These are phyloP conservation scores for Suzukiozyma palmioleophila DNA, from an alignment of 1,139 yeast genomes.

Conservation along the genomic window DNA sequence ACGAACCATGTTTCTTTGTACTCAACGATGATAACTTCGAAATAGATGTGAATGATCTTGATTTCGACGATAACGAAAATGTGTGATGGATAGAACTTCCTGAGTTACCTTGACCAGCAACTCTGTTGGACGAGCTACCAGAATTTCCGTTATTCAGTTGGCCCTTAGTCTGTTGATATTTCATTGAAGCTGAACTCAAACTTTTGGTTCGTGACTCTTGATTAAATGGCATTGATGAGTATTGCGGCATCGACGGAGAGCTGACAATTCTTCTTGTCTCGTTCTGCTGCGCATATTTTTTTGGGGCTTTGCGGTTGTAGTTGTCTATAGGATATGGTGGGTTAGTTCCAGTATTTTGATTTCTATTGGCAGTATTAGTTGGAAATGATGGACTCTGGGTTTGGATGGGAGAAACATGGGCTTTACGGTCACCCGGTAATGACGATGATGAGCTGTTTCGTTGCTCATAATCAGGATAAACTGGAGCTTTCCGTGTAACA, in stretches of 20 bases:
- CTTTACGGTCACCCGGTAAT: conserved; percentile 6
- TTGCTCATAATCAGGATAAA: conserved; percentile 2
- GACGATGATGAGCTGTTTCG: conserved; percentile 8
- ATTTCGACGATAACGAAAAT: conserved; percentile 38
- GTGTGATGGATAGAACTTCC: conserved; percentile 27
- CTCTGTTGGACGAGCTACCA: not conserved
- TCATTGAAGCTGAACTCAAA: conserved; percentile 19
- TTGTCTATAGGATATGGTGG: conserved; percentile 5
- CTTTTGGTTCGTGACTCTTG: conserved; percentile 21
- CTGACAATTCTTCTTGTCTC: conserved; percentile 23
- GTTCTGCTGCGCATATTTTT: conserved; percentile 7
- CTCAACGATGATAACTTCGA: conserved; percentile 36
- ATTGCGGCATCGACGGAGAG: conserved; percentile 17
- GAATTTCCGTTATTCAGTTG: conserved; percentile 3
- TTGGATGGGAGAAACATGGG: not conserved
- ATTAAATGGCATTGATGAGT: conserved; percentile 6
- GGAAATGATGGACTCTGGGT: conserved; percentile 3
- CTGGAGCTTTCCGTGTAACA: conserved; percentile 5
- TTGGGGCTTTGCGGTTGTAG: conserved; percentile 4
- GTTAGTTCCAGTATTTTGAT: conserved; percentile 2
- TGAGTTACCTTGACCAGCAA: conserved; percentile 15
- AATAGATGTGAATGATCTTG: conserved; percentile 42
- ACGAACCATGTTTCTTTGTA: conserved; percentile 38
- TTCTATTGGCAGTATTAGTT: conserved; percentile 6
- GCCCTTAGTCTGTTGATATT: conserved; percentile 6